A percentile compares a stretch with the other conserved stretches of the same genome.
Conservation (phyloP, 2,329 filamentous ascomycete species). For the Hypoxylon sp. region DNA sequence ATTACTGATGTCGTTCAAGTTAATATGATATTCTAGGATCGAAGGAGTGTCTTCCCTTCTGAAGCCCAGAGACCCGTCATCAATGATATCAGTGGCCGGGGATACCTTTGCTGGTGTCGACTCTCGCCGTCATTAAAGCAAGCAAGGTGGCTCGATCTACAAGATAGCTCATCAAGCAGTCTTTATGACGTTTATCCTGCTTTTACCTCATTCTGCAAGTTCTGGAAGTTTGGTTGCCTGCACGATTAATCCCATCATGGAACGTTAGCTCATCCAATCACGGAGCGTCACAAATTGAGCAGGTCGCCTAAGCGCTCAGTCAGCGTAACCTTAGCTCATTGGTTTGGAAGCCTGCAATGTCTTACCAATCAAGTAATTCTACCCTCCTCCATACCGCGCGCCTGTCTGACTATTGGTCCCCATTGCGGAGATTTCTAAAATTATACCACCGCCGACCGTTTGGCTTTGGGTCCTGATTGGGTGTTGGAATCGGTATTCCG, state of each 20-base stretch:
- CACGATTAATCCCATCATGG: slow-evolving; percentile 33
- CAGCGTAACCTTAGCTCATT: slow-evolving; percentile 48
- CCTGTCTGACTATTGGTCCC: slow-evolving; percentile 48
- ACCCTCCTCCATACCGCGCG: slow-evolving; percentile 45
- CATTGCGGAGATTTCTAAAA: slow-evolving; percentile 50
- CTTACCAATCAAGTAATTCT: slow-evolving; percentile 47
- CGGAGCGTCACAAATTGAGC: slow-evolving; percentile 39
- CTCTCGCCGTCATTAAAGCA: slow-evolving; percentile 21
- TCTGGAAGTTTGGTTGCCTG: slow-evolving; percentile 40
- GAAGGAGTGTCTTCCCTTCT: slow-evolving; percentile 5
- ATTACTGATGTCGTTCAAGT: background rate
- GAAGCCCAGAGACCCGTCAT: background rate
- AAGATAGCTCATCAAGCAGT: slow-evolving; percentile 4
- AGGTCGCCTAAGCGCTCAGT: slow-evolving; percentile 53
- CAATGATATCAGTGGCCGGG: background rate
- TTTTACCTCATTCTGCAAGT: slow-evolving; percentile 24
- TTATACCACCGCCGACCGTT: slow-evolving; percentile 47
- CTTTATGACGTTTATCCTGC: slow-evolving; percentile 23
- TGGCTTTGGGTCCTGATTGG: slow-evolving; percentile 49
- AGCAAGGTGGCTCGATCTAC: slow-evolving; percentile 4
- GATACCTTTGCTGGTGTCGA: slow-evolving; percentile 4
- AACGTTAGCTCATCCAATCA: slow-evolving; percentile 37
- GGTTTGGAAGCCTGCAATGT: slow-evolving; percentile 48
- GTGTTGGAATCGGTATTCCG: slow-evolving; percentile 34
- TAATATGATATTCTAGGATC: slow-evolving; percentile 10